Base-by-base conservation (phyloP, 192 early-diverging fungal genomes). In the Coemansia javaensis region DNA sequence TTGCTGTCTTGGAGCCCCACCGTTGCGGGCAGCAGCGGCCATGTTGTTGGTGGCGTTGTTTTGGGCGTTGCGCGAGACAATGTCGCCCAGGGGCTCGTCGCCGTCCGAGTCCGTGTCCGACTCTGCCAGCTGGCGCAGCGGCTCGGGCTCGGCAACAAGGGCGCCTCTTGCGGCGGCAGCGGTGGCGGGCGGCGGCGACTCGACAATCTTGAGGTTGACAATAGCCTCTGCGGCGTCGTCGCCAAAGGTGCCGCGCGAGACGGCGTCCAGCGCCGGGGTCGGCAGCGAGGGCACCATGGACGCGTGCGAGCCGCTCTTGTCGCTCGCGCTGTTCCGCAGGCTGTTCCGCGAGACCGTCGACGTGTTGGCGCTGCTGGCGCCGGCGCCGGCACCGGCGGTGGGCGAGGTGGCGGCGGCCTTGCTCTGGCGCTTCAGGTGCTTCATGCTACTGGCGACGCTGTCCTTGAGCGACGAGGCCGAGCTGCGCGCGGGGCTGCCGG, bases 231-330 rank as follows among this genome's bases (percentile, higher is more conserved):
- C 47, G 0, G 63, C 72, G 17, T 63, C 65, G 40, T 68, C 60
- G n/a, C 50, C 72, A 75, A 67, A 67, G 12, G 55, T 57, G 17
- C 56, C 59, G 14, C 42, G 65, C 12, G 45, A 28, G 7, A 55
- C 50, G 7, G 53, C 46, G 5, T 48, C 56, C 12, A 44, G 40
- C 12, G 53, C 48, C 14, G 56, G 56, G 7, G 71, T 48, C 0
- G 72, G 60, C 47, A 75, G 54, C 33, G 60, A 75, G 2, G 63
- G 65, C 16, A 60, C 59, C 13, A 63, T 52, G 32, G 69, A 73
- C 28, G 44, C 43, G 31, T 53, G 69, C 27, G 69, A 61, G 4
- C 52, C 12, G 48, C 43, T 56, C n/a, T 10, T 8, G n/a, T 64
- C 52, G 28, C 53, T 45, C 8, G 34, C 44, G 40, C 58, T 56